These are phyloP conservation scores for Pezicula neosporulosa DNA, from an alignment of 2,329 filamentous ascomycete species.

Conservation along the genomic window DNA sequence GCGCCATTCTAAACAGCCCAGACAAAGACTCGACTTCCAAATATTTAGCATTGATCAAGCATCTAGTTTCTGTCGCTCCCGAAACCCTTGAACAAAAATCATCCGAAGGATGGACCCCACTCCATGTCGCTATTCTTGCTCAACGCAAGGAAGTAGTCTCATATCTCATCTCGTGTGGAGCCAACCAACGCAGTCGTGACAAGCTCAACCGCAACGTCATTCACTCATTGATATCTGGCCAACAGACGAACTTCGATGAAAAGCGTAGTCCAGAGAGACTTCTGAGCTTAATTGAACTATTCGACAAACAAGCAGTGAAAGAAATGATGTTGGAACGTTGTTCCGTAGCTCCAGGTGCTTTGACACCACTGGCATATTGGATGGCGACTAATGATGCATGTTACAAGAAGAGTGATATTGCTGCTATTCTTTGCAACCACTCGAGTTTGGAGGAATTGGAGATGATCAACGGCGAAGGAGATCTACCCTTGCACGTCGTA, in stretches of 20 bases:
- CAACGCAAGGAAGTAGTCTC: constrained; percentile 52
- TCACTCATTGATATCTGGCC: constrained; percentile 47
- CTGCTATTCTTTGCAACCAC: constrained; percentile 49
- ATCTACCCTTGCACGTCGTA: constrained; percentile 61
- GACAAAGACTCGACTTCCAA: constrained; percentile 21
- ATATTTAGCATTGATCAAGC: constrained; percentile 56
- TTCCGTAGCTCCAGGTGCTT: constrained; percentile 44
- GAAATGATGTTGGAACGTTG: constrained; percentile 58
- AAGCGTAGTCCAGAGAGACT: constrained; percentile 29
- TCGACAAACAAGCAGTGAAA: constrained; percentile 53
- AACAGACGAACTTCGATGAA: background rate
- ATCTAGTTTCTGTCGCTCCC: constrained; percentile 61
- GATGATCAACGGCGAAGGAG: constrained; percentile 60
- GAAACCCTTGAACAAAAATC: constrained; percentile 60
- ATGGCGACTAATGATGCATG: constrained; percentile 28
- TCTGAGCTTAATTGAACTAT: constrained; percentile 48
- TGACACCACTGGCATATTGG: constrained; percentile 63
- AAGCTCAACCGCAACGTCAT: constrained; percentile 62
- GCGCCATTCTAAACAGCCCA: constrained; percentile 48
- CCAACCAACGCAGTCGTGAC: constrained; percentile 65
- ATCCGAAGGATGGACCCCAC: constrained; percentile 57
- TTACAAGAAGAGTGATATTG: constrained; percentile 32
- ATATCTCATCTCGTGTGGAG: constrained; percentile 63
- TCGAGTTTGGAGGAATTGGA: constrained; percentile 53
- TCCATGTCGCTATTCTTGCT: constrained; percentile 62